Evolutionary conservation across 208 protist species (phyloP).

Genomic region (Acanthamoeba triangularis): DNA sequence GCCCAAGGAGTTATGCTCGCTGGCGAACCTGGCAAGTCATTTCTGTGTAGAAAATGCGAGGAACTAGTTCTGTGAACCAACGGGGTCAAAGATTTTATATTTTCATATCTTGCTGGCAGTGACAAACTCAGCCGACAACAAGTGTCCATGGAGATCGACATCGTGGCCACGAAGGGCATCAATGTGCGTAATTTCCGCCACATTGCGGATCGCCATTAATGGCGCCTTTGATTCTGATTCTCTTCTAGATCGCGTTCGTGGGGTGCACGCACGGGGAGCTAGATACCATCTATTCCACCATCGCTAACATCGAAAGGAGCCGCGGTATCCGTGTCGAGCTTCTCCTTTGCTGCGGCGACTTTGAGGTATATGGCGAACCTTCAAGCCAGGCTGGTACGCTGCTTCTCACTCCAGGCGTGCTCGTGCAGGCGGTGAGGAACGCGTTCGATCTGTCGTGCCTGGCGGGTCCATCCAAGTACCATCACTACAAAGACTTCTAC

Average conservation of each 20-base stretch:
- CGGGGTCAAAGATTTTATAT: too few species aligned
- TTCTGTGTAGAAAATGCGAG: background rate
- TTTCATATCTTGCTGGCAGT: too few species aligned
- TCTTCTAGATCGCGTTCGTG: constrained; percentile 96
- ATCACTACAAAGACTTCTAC: constrained; percentile 96
- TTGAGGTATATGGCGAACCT: constrained; percentile 84
- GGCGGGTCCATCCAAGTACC: constrained; percentile 97
- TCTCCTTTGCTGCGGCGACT: constrained; percentile 99
- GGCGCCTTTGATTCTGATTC: background rate
- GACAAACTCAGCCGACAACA: too few species aligned
- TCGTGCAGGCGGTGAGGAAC: constrained; percentile 95
- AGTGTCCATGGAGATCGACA: background rate
- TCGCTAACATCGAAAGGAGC: constrained; percentile 88
- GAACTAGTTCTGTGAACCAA: background rate
- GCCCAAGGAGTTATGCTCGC: too few species aligned
- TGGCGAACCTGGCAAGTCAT: too few species aligned
- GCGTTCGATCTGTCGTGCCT: constrained; percentile 95
- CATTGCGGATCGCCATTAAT: background rate
- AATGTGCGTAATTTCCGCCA: background rate
- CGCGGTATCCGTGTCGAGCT: constrained; percentile 96
- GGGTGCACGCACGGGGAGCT: constrained; percentile 99
- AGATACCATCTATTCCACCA: constrained; percentile 96
- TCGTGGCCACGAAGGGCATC: background rate
- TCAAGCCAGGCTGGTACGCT: background rate
- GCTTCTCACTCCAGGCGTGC: background rate